A percentile compares a stretch with the other conserved stretches of the same genome.
Conservation (phyloP, 2,329 filamentous ascomycete genomes). For the Ceratocystis diversiconidia region DNA sequence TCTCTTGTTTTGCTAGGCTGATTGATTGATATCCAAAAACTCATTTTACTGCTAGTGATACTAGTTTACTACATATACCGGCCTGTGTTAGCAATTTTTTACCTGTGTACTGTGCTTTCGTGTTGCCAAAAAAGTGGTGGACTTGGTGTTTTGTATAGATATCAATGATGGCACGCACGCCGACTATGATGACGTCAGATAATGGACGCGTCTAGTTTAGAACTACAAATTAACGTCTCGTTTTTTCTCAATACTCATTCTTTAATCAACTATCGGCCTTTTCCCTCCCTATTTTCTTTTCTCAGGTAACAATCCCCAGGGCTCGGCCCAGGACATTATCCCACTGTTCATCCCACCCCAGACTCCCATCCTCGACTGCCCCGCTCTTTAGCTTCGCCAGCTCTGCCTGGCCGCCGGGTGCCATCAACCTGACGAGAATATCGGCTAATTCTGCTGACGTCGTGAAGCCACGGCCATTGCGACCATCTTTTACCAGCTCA, state of each 20-base stretch:
- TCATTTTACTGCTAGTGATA: too few relatives aligned
- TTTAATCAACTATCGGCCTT: not conserved
- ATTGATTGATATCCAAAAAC: too few relatives aligned
- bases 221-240: not conserved
- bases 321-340: conserved; percentile 63
- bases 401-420: conserved; percentile 34
- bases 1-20: too few relatives aligned
- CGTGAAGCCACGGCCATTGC: conserved; percentile 76
- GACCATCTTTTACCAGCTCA: conserved; percentile 76
- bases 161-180: not conserved
- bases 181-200: conserved; percentile 4
- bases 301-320: conserved; percentile 35
- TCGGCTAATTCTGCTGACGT: conserved; percentile 50
- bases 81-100: not conserved
- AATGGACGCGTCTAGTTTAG: not conserved
- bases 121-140: not conserved
- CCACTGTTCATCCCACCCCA: conserved; percentile 90
- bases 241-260: not conserved
- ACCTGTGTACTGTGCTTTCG: not conserved
- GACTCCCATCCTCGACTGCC: conserved; percentile 56
- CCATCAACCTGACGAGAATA: conserved; percentile 51
- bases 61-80: too few relatives aligned
- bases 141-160: not conserved
- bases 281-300: conserved; percentile 1
- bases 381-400: conserved; percentile 51